Evolutionary conservation across 1,284 basidiomycete genomes (phyloP).

Genomic region (Coriolopsis trogii): DNA sequence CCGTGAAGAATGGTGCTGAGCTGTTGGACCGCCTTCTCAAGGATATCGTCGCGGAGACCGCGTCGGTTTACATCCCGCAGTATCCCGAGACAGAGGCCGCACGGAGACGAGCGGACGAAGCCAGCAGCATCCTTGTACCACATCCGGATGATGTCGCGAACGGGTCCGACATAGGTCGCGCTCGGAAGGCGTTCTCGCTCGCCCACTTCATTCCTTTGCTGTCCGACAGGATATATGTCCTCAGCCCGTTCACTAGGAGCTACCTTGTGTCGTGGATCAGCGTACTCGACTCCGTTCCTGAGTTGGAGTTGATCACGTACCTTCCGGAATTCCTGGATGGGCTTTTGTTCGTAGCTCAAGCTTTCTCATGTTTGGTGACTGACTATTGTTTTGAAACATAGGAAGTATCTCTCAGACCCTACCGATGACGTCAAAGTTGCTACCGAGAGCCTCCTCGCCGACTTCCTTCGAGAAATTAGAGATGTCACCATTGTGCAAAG

Average conservation of each 20-base stretch:
- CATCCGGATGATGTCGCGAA: constrained; percentile 59
- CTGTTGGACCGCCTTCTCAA: constrained; percentile 97
- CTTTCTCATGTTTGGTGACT: constrained; percentile 3
- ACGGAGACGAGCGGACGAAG: constrained; percentile 47
- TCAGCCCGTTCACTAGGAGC: constrained; percentile 95
- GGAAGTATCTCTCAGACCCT: constrained; percentile 95
- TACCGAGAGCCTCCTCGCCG: constrained; percentile 90
- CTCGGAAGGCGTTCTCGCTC: constrained; percentile 88
- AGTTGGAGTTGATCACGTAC: constrained; percentile 93
- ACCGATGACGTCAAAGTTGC: constrained; percentile 93
- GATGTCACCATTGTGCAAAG: constrained; percentile 78
- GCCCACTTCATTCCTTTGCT: constrained; percentile 95
- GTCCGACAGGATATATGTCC: constrained; percentile 91
- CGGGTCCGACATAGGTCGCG: constrained; percentile 44
- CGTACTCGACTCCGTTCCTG: constrained; percentile 95
- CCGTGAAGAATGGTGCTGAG: constrained; percentile 99
- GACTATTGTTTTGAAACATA: constrained; percentile 40
- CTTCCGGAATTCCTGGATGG: constrained; percentile 96
- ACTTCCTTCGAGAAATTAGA: constrained; percentile 92
- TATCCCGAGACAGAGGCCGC: constrained; percentile 80
- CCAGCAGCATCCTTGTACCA: constrained; percentile 56
- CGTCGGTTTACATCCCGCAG: constrained; percentile 92
- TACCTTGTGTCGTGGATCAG: constrained; percentile 98
- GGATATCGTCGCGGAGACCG: constrained; percentile 97
- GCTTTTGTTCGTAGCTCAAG: constrained; percentile 67